phyloP scores from a whole-genome alignment of 257 asterid species.

The Dorcoceras hygrometricum region DNA sequence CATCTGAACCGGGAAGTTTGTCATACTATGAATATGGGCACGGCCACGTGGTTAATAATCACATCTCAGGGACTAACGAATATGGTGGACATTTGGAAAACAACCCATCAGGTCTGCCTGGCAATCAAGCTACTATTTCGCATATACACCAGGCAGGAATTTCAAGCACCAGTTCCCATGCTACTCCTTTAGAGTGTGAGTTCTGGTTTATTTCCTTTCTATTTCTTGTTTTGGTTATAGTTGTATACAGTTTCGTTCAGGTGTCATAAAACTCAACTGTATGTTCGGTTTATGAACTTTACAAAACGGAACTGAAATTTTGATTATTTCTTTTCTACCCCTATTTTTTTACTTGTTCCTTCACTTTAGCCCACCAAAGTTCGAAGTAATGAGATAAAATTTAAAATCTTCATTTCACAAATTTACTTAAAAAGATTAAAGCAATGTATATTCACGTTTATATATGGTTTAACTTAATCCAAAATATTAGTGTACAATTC shows the following conservation, averaged over 20 bases:
- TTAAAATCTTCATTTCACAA: background rate
- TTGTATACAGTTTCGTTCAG: background rate
- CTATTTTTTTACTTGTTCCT: no score
- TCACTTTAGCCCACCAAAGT: background rate
- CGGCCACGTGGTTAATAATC: conserved; percentile 50
- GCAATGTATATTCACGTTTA: background rate
- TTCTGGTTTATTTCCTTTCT: conserved; percentile 21
- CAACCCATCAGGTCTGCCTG: conserved; percentile 39
- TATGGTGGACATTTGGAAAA: conserved; percentile 44
- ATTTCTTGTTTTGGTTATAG: conserved; percentile 2
- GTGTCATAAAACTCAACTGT: background rate
- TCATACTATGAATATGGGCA: conserved; percentile 62
- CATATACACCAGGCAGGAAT: conserved; percentile 40
- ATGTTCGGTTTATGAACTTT: no score
- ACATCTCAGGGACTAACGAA: conserved; percentile 38
- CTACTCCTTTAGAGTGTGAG: conserved; percentile 68
- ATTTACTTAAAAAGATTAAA: no score
- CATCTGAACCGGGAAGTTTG: conserved; percentile 69
- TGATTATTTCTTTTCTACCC: background rate
- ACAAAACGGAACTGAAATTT: background rate
- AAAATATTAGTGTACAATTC: no score
- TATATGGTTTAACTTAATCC: background rate
- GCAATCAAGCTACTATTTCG: conserved; percentile 43
- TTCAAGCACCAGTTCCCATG: conserved; percentile 40
- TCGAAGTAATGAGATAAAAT: no score